phyloP scores from a whole-genome alignment of 2,329 filamentous ascomycete species.

The Thelonectria rubi region DNA sequence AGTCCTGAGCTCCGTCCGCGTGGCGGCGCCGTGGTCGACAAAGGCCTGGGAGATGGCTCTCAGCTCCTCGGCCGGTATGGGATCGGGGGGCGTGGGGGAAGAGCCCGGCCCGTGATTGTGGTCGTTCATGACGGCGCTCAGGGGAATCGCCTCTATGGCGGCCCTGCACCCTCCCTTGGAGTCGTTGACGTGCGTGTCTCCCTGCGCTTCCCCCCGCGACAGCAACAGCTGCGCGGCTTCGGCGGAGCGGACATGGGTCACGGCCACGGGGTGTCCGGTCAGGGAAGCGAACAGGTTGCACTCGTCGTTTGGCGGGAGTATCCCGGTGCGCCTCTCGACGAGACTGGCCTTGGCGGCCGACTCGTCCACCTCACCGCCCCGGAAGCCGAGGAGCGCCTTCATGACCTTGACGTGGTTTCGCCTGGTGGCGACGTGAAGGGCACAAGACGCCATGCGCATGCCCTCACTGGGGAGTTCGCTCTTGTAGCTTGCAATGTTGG shows the following conservation, averaged over 20 bases:
- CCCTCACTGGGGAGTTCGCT: not conserved
- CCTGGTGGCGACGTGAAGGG: constrained; percentile 9
- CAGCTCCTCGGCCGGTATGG: not conserved
- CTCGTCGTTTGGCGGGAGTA: not conserved
- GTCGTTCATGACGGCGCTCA: not conserved
- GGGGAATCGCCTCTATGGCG: not conserved
- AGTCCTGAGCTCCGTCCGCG: not conserved
- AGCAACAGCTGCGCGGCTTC: constrained; percentile 15
- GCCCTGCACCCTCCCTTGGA: not conserved
- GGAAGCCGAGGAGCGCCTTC: constrained; percentile 2
- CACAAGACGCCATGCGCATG: not conserved
- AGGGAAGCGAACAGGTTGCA: not conserved
- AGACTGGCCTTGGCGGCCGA: not conserved
- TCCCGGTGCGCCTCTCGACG: not conserved
- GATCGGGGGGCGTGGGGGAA: not conserved
- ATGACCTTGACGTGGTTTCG: constrained; percentile 14
- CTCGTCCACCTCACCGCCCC: not conserved
- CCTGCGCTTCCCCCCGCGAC: not conserved
- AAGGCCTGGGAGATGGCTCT: constrained; percentile 1
- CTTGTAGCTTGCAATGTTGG: not conserved
- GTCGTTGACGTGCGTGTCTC: constrained; percentile 11
- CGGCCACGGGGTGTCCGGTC: constrained; percentile 7
- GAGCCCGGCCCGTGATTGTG: not conserved
- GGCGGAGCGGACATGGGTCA: constrained; percentile 12
- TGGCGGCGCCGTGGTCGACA: constrained; percentile 1